Base-by-base conservation (phyloP, 2,329 filamentous ascomycete species). In the Neocucurbitaria cava region DNA sequence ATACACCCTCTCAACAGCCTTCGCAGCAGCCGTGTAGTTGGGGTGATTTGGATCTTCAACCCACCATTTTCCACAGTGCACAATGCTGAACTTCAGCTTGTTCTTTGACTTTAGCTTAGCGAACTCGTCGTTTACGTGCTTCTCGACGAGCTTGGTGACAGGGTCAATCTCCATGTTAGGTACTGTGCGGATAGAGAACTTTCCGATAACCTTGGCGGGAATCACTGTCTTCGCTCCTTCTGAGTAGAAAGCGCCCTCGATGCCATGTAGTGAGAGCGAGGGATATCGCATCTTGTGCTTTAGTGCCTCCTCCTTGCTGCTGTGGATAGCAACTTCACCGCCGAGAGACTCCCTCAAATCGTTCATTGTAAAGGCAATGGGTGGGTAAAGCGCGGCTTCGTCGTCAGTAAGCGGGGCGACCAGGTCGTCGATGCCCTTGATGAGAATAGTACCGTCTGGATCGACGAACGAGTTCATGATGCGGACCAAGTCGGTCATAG, bases 11-110 rank as follows among this genome's bases (percentile, higher is more conserved):
- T 98, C 89, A 30, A 95, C 92, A n/a, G 95, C 95, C 85, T 96
- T 98, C 72, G 89, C 87, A 13, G 95, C 95, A 23, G 94, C 94
- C 26, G 87, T 86, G 80, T 98, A 99, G 84, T 99, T 99, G 92
- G 95, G 98, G 84, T 99, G 94, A 81, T 96, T 95, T 26, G 95
- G 94, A 73, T 90, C 93, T 42, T 96, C 92, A 43, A 96, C 92
- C 95, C 95, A 99, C 95, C 95, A 99, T 81, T 97, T 97, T 66
- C 95, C 95, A 55, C 88, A 89, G 82, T 99, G 95, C 78, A 94
- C 88, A 54, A 93, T 83, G 73, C 83, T 87, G 48, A 92, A 88
- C 69, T 91, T 90, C 72, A 96, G 78, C 15, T 84, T 92, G 83
- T 99, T 99, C 85, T 99, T 99, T 78, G 89, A 95, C 63, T 87